phyloP scores from a whole-genome alignment of 345 rosid species.

The Corchorus capsularis region DNA sequence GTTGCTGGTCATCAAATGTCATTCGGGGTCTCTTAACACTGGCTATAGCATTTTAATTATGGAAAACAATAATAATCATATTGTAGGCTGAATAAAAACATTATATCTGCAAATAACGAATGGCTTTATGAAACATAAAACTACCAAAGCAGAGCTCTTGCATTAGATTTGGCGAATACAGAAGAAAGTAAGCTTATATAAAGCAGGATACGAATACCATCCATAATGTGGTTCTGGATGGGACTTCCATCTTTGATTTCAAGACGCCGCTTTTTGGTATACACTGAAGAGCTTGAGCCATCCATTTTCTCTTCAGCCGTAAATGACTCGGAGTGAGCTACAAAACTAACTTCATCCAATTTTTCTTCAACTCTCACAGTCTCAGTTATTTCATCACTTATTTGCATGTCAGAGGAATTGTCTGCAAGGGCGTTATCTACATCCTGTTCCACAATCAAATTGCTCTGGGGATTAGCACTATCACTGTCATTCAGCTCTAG shows the following conservation, averaged over 20 bases:
- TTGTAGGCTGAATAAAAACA: constrained; percentile 23
- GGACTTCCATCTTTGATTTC: constrained; percentile 33
- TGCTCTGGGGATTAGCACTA: constrained; percentile 38
- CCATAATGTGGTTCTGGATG: constrained; percentile 29
- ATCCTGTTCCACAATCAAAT: constrained; percentile 33
- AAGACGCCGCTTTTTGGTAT: constrained; percentile 32
- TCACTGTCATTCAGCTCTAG: constrained; percentile 39
- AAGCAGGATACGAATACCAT: constrained; percentile 67
- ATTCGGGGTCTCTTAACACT: constrained; percentile 75
- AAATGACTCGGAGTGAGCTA: constrained; percentile 8
- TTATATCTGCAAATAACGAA: background rate
- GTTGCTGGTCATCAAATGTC: constrained; percentile 50
- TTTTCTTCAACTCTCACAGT: constrained; percentile 40
- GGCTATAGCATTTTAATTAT: constrained; percentile 46
- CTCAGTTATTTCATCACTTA: constrained; percentile 43
- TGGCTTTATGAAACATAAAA: constrained; percentile 6
- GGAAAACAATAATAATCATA: constrained; percentile 43
- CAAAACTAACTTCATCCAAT: constrained; percentile 25
- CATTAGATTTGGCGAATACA: constrained; percentile 1
- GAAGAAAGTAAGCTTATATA: constrained; percentile 12
- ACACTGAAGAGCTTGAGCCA: constrained; percentile 22
- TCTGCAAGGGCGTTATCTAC: constrained; percentile 42
- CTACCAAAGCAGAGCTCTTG: constrained; percentile 5
- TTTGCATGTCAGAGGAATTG: constrained; percentile 35
- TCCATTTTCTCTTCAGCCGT: constrained; percentile 31